phyloP scores from a whole-genome alignment of 768 basidiomycete genomes.

The Dacryopinax primogenitus region DNA sequence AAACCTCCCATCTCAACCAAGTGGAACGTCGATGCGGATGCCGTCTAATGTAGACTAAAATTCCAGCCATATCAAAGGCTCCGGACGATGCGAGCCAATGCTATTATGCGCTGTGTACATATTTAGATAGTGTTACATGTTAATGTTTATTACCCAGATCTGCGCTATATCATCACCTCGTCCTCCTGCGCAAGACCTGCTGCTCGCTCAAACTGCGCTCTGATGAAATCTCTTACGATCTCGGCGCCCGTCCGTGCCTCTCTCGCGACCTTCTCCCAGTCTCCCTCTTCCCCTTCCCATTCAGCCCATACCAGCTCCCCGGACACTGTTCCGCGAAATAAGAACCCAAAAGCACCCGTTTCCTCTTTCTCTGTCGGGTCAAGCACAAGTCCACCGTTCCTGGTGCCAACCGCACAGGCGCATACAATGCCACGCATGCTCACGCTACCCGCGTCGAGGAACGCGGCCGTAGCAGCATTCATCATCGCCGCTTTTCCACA shows the following conservation, averaged over 20 bases:
- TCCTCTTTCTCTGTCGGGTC: constrained; percentile 7
- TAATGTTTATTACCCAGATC: neutral
- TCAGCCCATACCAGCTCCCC: constrained; percentile 4
- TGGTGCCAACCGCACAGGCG: neutral
- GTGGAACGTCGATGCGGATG: neutral
- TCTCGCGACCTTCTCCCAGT: neutral
- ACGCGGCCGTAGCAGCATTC: neutral
- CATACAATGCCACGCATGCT: constrained; percentile 3
- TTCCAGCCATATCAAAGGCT: neutral
- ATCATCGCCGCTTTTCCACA: neutral
- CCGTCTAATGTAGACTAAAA: neutral
- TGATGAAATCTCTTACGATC: neutral
- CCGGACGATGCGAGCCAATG: constrained; percentile 4
- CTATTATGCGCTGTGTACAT: neutral
- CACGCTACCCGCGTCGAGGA: constrained; percentile 5
- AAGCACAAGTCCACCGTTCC: neutral
- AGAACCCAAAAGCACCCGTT: neutral
- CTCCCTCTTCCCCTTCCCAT: neutral
- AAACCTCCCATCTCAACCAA: neutral
- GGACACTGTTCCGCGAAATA: neutral
- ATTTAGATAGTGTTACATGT: constrained; percentile 1
- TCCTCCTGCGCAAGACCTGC: too few species aligned
- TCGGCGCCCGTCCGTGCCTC: constrained; percentile 7
- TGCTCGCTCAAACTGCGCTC: constrained; percentile 5
- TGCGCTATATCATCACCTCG: too few species aligned